Base-by-base conservation (phyloP, 2,329 filamentous ascomycete species). In the Venturiaceae sp. region DNA sequence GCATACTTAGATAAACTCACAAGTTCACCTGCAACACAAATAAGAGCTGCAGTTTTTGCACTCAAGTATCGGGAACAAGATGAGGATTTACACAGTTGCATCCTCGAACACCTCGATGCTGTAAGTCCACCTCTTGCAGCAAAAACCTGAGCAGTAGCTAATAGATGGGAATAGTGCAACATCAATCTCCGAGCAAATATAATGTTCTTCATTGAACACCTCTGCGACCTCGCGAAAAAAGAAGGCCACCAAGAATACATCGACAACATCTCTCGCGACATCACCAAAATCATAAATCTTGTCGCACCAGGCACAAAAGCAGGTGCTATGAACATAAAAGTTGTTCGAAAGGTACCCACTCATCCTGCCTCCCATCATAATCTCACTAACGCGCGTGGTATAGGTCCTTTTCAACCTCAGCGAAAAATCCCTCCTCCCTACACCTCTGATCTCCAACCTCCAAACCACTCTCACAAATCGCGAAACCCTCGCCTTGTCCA, bases 141-240 rank as follows among this genome's bases (percentile, higher is more conserved):
- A 32, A 8, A 33, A 14, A 37, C 8, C 23, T 13, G 30, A 1
- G 5, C 16, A 55, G 39, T 55, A 50, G 61, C 37, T 30, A 57
- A 63, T n/a, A n/a, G n/a, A n/a, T 53, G 53, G 16, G n/a, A 30
- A 14, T 65, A 92, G 83, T 95, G 90, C 64, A 92, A 89, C 64
- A 95, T 99, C 88, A 99, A 99, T 74, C 95, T 87, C 55, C 83
- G 92, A 61, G 95, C 94, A 60, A 99, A 99, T 71, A 97, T 99
- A 71, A 95, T 99, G 88, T 99, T 95, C 74, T 99, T 99, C 73
- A 87, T 99, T 68, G 92, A 97, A 68, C 88, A 92, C 65, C 89
- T 99, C 64, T 88, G 95, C 69, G 92, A 97, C 69, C 80, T 90
- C 74, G 88, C 90, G 23, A 81, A 83, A 62, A 87, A 85, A 64